Conservation (phyloP, 1,139 yeast genomes). For the Blastobotrys indianensis region DNA sequence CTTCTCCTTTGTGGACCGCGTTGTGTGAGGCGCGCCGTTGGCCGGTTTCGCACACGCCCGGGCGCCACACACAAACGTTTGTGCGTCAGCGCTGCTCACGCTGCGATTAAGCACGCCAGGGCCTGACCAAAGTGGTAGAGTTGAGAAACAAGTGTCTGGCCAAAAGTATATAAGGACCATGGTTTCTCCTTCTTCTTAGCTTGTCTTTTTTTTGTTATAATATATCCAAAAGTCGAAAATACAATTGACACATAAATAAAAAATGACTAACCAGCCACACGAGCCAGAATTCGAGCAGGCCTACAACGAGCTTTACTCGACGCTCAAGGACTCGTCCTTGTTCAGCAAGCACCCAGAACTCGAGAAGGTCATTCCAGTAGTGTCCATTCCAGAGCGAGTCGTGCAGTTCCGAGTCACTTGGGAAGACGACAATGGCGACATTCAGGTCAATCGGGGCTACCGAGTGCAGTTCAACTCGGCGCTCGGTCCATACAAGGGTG, state of each 20-base stretch:
- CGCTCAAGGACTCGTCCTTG: constrained; percentile 85
- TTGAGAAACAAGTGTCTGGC: background rate
- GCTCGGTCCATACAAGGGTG: constrained; percentile 98
- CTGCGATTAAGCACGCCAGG: too few species aligned
- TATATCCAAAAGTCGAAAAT: background rate
- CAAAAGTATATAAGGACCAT: background rate
- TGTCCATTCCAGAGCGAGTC: constrained; percentile 92
- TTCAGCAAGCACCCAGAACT: constrained; percentile 87
- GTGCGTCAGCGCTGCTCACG: too few species aligned
- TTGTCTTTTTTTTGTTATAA: background rate
- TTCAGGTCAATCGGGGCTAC: constrained; percentile 94
- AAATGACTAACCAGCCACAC: constrained; percentile 25
- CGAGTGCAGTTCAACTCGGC: constrained; percentile 98
- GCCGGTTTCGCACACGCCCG: too few species aligned
- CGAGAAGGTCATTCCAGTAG: constrained; percentile 82
- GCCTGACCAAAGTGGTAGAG: background rate
- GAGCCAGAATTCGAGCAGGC: constrained; percentile 99
- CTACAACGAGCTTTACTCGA: constrained; percentile 83
- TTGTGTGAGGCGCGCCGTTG: too few species aligned
- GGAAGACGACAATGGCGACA: constrained; percentile 92
- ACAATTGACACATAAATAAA: background rate
- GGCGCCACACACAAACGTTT: too few species aligned
- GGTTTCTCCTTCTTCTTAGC: background rate
- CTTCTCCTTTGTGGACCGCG: too few species aligned
- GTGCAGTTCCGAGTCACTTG: constrained; percentile 95